These are phyloP conservation scores for Stephanodiscus triporus DNA, from an alignment of 108 stramenopile genomes.

Conservation along the genomic window DNA sequence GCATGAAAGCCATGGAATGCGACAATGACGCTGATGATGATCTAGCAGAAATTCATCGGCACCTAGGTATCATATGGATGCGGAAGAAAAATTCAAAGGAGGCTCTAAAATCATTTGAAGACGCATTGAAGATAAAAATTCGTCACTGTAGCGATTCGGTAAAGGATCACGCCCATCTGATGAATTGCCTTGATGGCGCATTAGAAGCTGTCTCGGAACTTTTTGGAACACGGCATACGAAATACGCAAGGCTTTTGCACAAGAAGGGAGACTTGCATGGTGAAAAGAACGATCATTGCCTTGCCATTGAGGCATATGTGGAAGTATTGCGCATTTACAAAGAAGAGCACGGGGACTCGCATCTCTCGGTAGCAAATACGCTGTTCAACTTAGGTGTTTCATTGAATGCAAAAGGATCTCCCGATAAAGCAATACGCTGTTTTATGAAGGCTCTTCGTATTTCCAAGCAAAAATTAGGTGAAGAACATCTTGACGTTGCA, in stretches of 20 bases:
- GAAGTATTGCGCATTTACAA: conserved; percentile 55
- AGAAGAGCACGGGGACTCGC: conserved; percentile 45
- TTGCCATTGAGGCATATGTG: conserved; percentile 51
- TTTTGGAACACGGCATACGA: conserved; percentile 38
- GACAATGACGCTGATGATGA: conserved; percentile 34
- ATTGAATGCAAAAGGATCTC: conserved; percentile 54
- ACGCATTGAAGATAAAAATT: conserved; percentile 43
- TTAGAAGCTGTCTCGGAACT: conserved; percentile 37
- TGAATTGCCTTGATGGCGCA: conserved; percentile 56
- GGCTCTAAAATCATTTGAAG: conserved; percentile 40
- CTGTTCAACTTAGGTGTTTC: conserved; percentile 59
- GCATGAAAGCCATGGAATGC: conserved; percentile 39
- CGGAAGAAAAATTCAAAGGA: conserved; percentile 39
- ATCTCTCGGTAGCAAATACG: conserved; percentile 55
- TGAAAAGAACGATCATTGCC: conserved; percentile 29
- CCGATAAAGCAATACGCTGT: conserved; percentile 54
- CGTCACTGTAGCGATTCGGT: conserved; percentile 20
- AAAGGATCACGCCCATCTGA: conserved; percentile 32
- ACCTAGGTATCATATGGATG: conserved; percentile 45
- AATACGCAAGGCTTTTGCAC: conserved; percentile 50
- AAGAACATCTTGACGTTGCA: conserved; percentile 59
- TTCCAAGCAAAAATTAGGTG: conserved; percentile 43
- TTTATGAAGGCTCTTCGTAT: conserved; percentile 49
- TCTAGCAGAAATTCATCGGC: conserved; percentile 48
- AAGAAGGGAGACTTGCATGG: conserved; percentile 51